Conservation (phyloP, 768 basidiomycete genomes). For the Rhodotorula taiwanensis region DNA sequence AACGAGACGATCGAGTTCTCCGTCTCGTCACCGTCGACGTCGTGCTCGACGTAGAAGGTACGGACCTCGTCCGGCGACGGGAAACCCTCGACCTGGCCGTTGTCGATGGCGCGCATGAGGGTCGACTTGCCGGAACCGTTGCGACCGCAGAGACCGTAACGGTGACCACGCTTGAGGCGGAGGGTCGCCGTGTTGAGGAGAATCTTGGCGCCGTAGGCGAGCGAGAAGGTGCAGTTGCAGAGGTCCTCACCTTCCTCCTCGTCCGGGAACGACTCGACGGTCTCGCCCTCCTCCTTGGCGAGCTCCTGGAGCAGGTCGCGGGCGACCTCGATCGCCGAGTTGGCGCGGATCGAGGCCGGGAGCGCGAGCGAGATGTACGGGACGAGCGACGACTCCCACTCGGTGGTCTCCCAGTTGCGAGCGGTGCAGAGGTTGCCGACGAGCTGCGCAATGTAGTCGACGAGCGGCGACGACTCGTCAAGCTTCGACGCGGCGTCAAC, state of each 20-base stretch:
- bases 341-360: constrained; percentile 49
- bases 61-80: constrained; percentile 79
- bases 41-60: constrained; percentile 95
- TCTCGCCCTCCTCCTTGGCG: constrained; percentile 43
- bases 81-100: constrained; percentile 80
- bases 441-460: constrained; percentile 54
- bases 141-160: constrained; percentile 90
- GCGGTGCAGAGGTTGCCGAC: constrained; percentile 58
- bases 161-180: constrained; percentile 77
- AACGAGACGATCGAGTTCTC: constrained; percentile 76
- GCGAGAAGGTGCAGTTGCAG: constrained; percentile 89
- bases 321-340: constrained; percentile 66
- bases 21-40: constrained; percentile 63
- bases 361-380: constrained; percentile 41
- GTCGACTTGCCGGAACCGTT: constrained; percentile 96
- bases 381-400: constrained; percentile 41
- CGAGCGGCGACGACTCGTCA: constrained; percentile 36
- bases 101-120: constrained; percentile 86
- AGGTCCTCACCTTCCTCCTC: constrained; percentile 66
- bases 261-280: constrained; percentile 41
- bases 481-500: constrained; percentile 34
- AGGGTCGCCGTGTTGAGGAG: constrained; percentile 90
- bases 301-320: constrained; percentile 60
- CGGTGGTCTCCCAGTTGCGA: constrained; percentile 44
- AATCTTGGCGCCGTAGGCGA: constrained; percentile 60